Conservation (phyloP, 257 asterid genomes). For the Nicotiana undulata region DNA sequence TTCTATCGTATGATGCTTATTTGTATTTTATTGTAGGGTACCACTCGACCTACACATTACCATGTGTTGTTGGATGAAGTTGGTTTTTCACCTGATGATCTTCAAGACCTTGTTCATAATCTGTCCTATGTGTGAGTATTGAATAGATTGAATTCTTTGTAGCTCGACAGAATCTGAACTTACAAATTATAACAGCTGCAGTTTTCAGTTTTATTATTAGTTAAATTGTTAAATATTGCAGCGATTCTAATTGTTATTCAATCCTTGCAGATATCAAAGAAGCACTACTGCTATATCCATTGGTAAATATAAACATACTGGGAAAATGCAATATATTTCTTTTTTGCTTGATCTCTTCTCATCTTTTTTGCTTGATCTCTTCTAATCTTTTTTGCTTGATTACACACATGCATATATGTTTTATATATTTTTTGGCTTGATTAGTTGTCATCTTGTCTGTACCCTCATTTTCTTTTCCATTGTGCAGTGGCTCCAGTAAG, state of each 20-base stretch:
- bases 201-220: not conserved
- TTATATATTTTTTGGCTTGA: not conserved
- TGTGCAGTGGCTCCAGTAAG: constrained; percentile 79
- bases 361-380: not conserved
- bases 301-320: constrained; percentile 30
- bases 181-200: not conserved
- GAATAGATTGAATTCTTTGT: not conserved
- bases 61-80: constrained; percentile 72
- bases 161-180: not conserved
- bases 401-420: not conserved
- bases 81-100: constrained; percentile 75
- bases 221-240: not conserved
- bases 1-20: not conserved
- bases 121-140: constrained; percentile 80
- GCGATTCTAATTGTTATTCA: not conserved
- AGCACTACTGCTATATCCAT: constrained; percentile 94
- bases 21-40: constrained; percentile 42
- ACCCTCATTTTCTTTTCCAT: not conserved
- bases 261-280: constrained; percentile 69
- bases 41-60: constrained; percentile 85
- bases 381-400: not conserved
- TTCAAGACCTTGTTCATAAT: constrained; percentile 86
- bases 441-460: not conserved
- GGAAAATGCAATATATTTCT: not conserved
- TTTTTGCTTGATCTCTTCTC: not conserved